These are phyloP conservation scores for Glycine tomentella DNA, from an alignment of 306 rosid species.

Conservation along the genomic window DNA sequence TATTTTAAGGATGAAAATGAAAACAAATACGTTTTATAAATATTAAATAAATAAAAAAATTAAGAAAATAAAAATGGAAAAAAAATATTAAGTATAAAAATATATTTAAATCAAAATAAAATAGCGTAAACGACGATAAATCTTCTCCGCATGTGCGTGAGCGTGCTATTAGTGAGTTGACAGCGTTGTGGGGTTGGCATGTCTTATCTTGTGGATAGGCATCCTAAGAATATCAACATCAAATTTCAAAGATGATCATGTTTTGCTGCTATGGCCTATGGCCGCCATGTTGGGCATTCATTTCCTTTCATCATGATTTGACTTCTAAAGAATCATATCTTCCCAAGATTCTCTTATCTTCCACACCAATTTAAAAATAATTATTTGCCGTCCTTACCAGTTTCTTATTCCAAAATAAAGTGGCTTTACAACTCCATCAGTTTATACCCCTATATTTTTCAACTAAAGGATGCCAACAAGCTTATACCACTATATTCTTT, in stretches of 20 bases:
- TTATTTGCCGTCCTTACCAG: slow-evolving; percentile 45
- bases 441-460: slow-evolving; percentile 5
- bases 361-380: slow-evolving; percentile 18
- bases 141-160: no score
- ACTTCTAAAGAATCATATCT: slow-evolving; percentile 64
- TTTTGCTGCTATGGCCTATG: slow-evolving; percentile 16
- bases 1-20: no score
- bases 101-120: no score
- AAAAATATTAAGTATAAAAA: no score
- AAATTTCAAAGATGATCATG: background rate
- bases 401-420: slow-evolving; percentile 43
- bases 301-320: slow-evolving; percentile 54
- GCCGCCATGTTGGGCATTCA: slow-evolving; percentile 33
- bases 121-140: no score
- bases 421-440: slow-evolving; percentile 44
- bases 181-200: slow-evolving; percentile 30
- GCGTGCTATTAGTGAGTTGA: slow-evolving; percentile 9
- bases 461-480: slow-evolving; percentile 21
- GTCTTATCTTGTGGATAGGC: slow-evolving; percentile 26
- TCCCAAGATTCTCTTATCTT: slow-evolving; percentile 46
- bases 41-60: no score
- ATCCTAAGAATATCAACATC: slow-evolving; percentile 45
- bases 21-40: no score
- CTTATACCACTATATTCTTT: background rate
- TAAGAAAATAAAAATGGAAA: no score